A percentile compares a stretch with the other conserved stretches of the same genome.
These are phyloP conservation scores for Mucor racemosus DNA, from an alignment of 371 early-diverging fungal genomes.

Conservation along the genomic window DNA sequence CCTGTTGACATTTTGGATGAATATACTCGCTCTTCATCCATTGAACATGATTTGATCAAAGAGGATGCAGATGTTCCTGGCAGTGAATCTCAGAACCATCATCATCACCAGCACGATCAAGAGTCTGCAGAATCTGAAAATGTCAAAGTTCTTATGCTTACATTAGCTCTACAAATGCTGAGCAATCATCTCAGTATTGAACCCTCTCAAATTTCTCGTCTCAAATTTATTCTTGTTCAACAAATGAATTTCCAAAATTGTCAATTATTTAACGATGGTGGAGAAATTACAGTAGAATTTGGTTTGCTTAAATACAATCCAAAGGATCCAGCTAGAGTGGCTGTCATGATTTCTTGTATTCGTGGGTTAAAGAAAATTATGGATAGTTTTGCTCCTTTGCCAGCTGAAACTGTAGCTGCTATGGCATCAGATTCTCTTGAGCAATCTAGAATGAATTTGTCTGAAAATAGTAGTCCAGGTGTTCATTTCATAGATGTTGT, in stretches of 20 bases:
- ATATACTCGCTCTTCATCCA: slow-evolving; percentile 4
- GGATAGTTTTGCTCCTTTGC: slow-evolving; percentile 56
- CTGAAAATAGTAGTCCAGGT: slow-evolving; percentile 54
- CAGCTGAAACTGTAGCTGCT: slow-evolving; percentile 47
- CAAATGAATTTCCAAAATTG: slow-evolving; percentile 52
- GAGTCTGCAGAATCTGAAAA: slow-evolving; percentile 44
- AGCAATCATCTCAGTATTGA: slow-evolving; percentile 49
- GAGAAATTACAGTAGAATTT: slow-evolving; percentile 41
- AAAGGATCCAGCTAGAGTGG: slow-evolving; percentile 35
- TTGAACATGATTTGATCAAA: background rate
- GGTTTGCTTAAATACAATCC: slow-evolving; percentile 45
- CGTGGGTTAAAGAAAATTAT: slow-evolving; percentile 56
- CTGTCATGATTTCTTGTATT: slow-evolving; percentile 42
- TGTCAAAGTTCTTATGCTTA: slow-evolving; percentile 47
- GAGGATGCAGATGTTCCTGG: background rate
- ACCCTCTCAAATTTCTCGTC: slow-evolving; percentile 37
- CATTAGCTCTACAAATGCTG: slow-evolving; percentile 57
- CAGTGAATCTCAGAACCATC: background rate
- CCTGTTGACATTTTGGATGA: slow-evolving; percentile 41
- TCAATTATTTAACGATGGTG: slow-evolving; percentile 36
- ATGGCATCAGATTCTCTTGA: slow-evolving; percentile 43
- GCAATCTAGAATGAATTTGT: slow-evolving; percentile 36
- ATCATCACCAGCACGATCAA: background rate
- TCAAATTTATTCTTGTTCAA: slow-evolving; percentile 48
- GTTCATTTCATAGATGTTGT: slow-evolving; percentile 55